Base-by-base conservation (phyloP, 1,139 yeast species). In the Magnusiomyces clavatus region DNA sequence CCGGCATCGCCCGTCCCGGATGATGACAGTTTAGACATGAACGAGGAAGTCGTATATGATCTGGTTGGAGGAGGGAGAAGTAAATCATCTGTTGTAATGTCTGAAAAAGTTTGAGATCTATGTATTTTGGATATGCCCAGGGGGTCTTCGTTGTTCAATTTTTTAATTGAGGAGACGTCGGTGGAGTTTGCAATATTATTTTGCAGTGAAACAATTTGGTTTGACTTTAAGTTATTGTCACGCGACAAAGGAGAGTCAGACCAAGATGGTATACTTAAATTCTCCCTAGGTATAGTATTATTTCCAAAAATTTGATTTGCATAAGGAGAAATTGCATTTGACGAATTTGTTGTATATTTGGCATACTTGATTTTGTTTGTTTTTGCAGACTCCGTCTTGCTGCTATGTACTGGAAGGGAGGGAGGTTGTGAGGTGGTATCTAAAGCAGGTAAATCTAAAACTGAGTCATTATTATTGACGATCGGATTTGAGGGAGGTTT, bases 1-100 rank as follows among this genome's bases (percentile, higher is more conserved):
- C 46, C 31, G 10, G 48, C 39, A 34, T 51, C 43, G 10, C 38
- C 43, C 16, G 52, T 50, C 29, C 50, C 47, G 3, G 54, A 49
- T 14, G 42, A 39, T 13, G 53, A 53, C 12, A 51, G 49, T 6
- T 51, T 47, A 16, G 38, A 43, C 5, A 54, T 51, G 17, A 51
- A 37, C 6, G 56, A 50, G 2, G 51, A 48, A 36, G 51, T 46
- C 13, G 56, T 48, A 19, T 53, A 53, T 2, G 56, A 53, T 13
- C 56, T 29, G 4, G 54, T 51, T 1, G 54, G 54, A 11, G 50
- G 46, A 29, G 43, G 50, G 8, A 53, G 35, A 12, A 51, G 42
- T 12, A 45, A 35, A 13, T 53, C 56, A 40, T 47, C 41, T 3
- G 51, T 39, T 4, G 54, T 38, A 24, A 24, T 24, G 12, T 37